Evolutionary conservation across 345 rosid genomes (phyloP).

Genomic region (Brassica incana): DNA sequence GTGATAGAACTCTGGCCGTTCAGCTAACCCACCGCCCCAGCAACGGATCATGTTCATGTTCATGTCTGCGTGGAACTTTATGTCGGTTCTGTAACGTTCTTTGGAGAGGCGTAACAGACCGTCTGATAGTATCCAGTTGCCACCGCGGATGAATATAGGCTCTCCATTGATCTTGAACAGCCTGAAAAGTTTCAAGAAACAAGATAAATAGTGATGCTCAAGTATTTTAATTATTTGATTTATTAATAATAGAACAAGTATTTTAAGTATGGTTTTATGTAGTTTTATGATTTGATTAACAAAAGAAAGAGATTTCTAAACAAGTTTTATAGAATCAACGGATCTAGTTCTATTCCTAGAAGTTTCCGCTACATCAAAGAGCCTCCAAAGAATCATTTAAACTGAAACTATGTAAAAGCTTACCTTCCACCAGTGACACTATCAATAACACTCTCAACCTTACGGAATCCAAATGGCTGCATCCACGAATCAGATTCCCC

Average conservation of each 20-base stretch:
- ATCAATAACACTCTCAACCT: slow-evolving; percentile 78
- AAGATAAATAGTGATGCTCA: not conserved
- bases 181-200: slow-evolving; percentile 40
- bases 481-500: slow-evolving; percentile 90
- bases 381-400: slow-evolving; percentile 19
- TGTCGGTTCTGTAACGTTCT: slow-evolving; percentile 79
- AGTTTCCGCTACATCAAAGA: not conserved
- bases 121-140: slow-evolving; percentile 95
- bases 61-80: slow-evolving; percentile 97
- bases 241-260: too few species aligned
- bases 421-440: slow-evolving; percentile 88
- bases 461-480: slow-evolving; percentile 88
- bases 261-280: too few species aligned
- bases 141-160: slow-evolving; percentile 89
- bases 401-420: not conserved
- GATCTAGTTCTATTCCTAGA: too few species aligned
- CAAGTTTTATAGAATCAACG: too few species aligned
- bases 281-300: too few species aligned
- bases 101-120: slow-evolving; percentile 81
- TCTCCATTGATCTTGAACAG: slow-evolving; percentile 94
- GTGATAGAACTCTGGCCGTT: slow-evolving; percentile 97
- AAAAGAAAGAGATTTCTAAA: too few species aligned
- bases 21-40: slow-evolving; percentile 98
- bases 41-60: slow-evolving; percentile 96
- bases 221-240: too few species aligned